Evolutionary conservation across 164 flowering plant species (phyloP).

Genomic region (grape (Vitis vinifera)): ASM3070453v1 NC_081808.1:16059001-16059500

Average conservation of each 20-base stretch:
- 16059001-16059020: too few relatives aligned
- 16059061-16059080: too few relatives aligned
- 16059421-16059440: slow-evolving; percentile 93
- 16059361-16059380: slow-evolving; percentile 97
- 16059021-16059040: too few relatives aligned
- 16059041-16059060: too few relatives aligned
- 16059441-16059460: slow-evolving; percentile 83
- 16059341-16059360: slow-evolving; percentile 97
- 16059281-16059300: slow-evolving; percentile 58
- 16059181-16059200: too few relatives aligned
- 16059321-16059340: slow-evolving; percentile 49
- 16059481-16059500: slow-evolving; percentile 60
- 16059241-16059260: not conserved
- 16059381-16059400: slow-evolving; percentile 93
- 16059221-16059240: not conserved
- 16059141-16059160: too few relatives aligned
- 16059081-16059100: too few relatives aligned
- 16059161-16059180: too few relatives aligned
- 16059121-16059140: too few relatives aligned
- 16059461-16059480: slow-evolving; percentile 38
- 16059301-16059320: slow-evolving; percentile 59
- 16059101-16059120: too few relatives aligned
- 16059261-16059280: slow-evolving; percentile 3
- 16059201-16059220: not conserved
- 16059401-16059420: slow-evolving; percentile 97